Base-by-base conservation (phyloP, 495 filamentous ascomycete genomes). In the Aspergillus carlsbadensis region DNA sequence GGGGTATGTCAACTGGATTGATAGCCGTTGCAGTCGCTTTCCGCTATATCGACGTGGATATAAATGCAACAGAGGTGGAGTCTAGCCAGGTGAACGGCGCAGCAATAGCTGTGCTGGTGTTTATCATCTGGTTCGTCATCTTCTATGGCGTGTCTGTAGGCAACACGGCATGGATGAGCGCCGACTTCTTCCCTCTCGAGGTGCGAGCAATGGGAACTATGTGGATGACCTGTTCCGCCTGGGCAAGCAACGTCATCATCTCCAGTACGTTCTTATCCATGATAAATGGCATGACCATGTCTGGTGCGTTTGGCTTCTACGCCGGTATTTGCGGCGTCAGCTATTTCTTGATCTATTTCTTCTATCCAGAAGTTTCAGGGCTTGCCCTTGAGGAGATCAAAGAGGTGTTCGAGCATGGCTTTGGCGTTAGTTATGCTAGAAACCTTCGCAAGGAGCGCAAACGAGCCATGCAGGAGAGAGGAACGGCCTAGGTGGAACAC, bases 121-220 rank as follows among this genome's bases (percentile, higher is more conserved):
- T 64, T 55, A 78, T 82, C n/a, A 70, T 82, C 46, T 69, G 68
- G 65, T 81, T 70, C 54, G 78, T 81, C 17, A 58, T 65, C 10
- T 80, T 78, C 65, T 81, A 76, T 63, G 69, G 68, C 8, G 70
- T 71, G 0, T 71, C 70, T 14, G 69, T 81, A 5, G 78, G 74
- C 21, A 81, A 76, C 53, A 81, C 72, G 1, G 78, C 78, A 11
- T 81, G 79, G 78, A 68, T 81, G 56, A 65, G 66, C 37, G 68
- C 71, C n/a, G 79, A 82, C 44, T 77, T 81, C 61, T 78, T 78
- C 55, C 77, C 79, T 20, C 68, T 81, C 53, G 78, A 81, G 61
- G 76, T 81, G 4, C 71, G 79, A 29, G 78, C 79, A 13, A 68
- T 78, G 58, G 78, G 79, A 1, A 81, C 78, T 1, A 81, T 81